Evolutionary conservation across 2,329 filamentous ascomycete genomes (phyloP), one percentile per base, ranked within the genome.

Genomic region (Remersonia thermophila): DNA sequence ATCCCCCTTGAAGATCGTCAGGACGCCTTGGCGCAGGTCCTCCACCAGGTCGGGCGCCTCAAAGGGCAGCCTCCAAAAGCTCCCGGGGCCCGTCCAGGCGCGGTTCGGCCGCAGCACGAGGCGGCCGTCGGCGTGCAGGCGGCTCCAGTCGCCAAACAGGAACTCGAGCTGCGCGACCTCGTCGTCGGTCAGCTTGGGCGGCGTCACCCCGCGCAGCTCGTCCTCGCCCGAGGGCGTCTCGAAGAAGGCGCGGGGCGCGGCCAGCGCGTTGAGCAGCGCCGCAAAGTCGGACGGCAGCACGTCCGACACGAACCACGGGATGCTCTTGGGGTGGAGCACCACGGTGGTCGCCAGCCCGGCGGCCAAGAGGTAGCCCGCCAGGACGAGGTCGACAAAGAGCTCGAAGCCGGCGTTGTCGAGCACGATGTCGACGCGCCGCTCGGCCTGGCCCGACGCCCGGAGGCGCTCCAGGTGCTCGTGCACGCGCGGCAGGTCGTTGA

Each of bases 281-380:
- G 67, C 69, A 50, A 96, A 95, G 60, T 98, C 91, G 28, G 66
- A 69, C 0, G 89, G 87, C 9, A 94, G 61, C 3, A 96, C 91
- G 51, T 98, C 91, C 1, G 86, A 95, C 32, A 98, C 91, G 55
- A 96, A 98, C 91, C 91, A 98, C 1, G 91, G 91, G 40, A 98
- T 87, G 15, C 77, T 80, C 63, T 98, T 98, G 35, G 91, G 87
- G 52, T 94, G 87, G 8, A 98, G 71, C 14, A 96, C 77, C 11
- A 98, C 70, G 16, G 77, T 76, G 0, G 87, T 95, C 0, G 91
- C 91, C 5, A 98, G 73, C 1, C 81, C 83, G 0, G 85, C 70
- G 1, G 84, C 78, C 6, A 98, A 69, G 11, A 98, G 69, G 55
- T 93, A 98, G 1, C 87, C 89, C 0, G 85, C 87, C 2, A 98